Evolutionary conservation across 495 filamentous ascomycete species (phyloP).

Genomic region (Neurospora cerealis): DNA sequence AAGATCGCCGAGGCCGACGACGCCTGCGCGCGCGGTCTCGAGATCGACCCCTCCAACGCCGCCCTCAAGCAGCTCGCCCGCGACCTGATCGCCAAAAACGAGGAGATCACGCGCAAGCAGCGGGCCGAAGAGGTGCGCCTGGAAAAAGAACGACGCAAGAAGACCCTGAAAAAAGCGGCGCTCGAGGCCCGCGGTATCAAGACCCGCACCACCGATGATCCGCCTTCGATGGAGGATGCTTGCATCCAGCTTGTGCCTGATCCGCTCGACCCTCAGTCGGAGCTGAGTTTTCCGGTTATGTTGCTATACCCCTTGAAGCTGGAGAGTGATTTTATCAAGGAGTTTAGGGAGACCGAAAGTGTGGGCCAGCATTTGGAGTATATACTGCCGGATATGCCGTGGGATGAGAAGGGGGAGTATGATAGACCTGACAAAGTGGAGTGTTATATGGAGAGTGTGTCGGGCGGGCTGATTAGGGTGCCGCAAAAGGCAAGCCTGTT

Average conservation of each 20-base stretch:
- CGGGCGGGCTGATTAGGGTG: slow-evolving; percentile 75
- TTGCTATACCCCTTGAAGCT: slow-evolving; percentile 71
- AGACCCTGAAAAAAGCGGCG: slow-evolving; percentile 53
- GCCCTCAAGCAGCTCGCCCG: slow-evolving; percentile 43
- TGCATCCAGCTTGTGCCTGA: slow-evolving; percentile 57
- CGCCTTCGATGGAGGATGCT: slow-evolving; percentile 79
- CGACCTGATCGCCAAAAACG: slow-evolving; percentile 42
- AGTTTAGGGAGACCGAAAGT: slow-evolving; percentile 60
- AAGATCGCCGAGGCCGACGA: slow-evolving; percentile 68
- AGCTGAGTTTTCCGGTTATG: slow-evolving; percentile 65
- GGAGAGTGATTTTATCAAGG: slow-evolving; percentile 84
- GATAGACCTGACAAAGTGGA: slow-evolving; percentile 51
- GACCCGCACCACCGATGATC: slow-evolving; percentile 52
- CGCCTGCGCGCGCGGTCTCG: slow-evolving; percentile 58
- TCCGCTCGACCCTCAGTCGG: slow-evolving; percentile 57
- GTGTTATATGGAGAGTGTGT: slow-evolving; percentile 75
- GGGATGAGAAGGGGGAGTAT: slow-evolving; percentile 69
- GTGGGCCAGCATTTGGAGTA: slow-evolving; percentile 67
- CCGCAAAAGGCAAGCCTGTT: slow-evolving; percentile 74
- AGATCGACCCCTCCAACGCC: slow-evolving; percentile 49
- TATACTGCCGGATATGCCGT: slow-evolving; percentile 63
- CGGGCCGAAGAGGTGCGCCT: slow-evolving; percentile 39
- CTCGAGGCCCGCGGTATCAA: slow-evolving; percentile 65
- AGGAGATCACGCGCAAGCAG: slow-evolving; percentile 25
- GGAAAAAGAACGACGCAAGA: slow-evolving; percentile 40